phyloP scores from a whole-genome alignment of 2,329 filamentous ascomycete genomes.

The Aspergillus carbonarius region DNA sequence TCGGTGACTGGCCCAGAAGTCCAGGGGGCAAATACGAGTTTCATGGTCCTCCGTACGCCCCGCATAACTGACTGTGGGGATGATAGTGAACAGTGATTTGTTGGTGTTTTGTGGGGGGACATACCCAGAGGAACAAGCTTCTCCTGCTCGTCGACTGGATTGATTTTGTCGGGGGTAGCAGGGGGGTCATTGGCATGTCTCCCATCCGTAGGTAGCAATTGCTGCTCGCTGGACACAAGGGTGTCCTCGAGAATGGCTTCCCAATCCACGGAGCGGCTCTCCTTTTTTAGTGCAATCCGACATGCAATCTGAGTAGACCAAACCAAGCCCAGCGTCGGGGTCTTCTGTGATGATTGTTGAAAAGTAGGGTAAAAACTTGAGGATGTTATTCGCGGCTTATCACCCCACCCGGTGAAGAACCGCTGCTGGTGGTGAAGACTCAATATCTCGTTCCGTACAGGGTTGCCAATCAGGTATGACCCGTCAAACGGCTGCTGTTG shows the following conservation, averaged over 20 bases:
- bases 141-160: not conserved
- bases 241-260: slow-evolving; percentile 10
- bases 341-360: slow-evolving; percentile 59
- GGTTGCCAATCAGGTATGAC: slow-evolving; percentile 40
- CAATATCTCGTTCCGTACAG: slow-evolving; percentile 55
- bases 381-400: slow-evolving; percentile 48
- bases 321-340: slow-evolving; percentile 79
- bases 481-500: slow-evolving; percentile 26
- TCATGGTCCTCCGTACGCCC: slow-evolving; percentile 69
- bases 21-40: slow-evolving; percentile 87
- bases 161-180: not conserved
- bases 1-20: slow-evolving; percentile 54
- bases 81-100: not conserved
- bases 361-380: slow-evolving; percentile 12
- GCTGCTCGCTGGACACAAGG: not conserved
- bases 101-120: not conserved
- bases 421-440: slow-evolving; percentile 85
- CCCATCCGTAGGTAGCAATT: not conserved
- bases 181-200: not conserved
- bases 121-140: not conserved
- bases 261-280: slow-evolving; percentile 50
- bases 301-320: slow-evolving; percentile 89
- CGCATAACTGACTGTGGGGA: not conserved
- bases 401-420: slow-evolving; percentile 95
- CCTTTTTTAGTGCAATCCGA: slow-evolving; percentile 77